A percentile compares a stretch with the other conserved stretches of the same genome.
phyloP scores from a whole-genome alignment of 352 stramenopile genomes.

The Pythium aristosporum region DNA sequence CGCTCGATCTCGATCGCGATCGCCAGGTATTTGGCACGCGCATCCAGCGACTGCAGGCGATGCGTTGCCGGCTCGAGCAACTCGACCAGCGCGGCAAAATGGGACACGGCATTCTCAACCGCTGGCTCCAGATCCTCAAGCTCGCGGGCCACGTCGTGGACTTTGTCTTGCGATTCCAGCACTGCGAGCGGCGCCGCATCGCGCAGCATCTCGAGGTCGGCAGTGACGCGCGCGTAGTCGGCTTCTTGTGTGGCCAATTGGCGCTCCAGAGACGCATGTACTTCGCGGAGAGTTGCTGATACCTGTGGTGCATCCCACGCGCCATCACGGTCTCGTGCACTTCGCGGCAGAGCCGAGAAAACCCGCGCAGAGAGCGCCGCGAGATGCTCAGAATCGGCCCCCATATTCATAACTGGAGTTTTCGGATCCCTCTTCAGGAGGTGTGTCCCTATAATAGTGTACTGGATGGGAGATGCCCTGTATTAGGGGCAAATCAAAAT shows the following conservation, averaged over 20 bases:
- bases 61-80: slow-evolving; percentile 35
- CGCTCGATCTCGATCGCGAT: slow-evolving; percentile 52
- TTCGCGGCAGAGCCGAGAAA: slow-evolving; percentile 9
- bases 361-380: slow-evolving; percentile 20
- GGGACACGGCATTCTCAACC: slow-evolving; percentile 33
- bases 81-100: slow-evolving; percentile 48
- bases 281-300: slow-evolving; percentile 18
- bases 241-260: slow-evolving; percentile 20
- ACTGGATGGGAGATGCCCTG: no score
- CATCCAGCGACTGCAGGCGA: slow-evolving; percentile 38
- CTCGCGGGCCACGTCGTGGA: not conserved
- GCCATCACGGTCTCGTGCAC: slow-evolving; percentile 3
- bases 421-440: no score
- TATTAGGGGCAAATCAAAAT: no score
- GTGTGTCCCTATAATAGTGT: no score
- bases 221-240: slow-evolving; percentile 10
- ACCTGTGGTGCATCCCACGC: slow-evolving; percentile 18
- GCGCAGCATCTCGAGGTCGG: slow-evolving; percentile 4
- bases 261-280: slow-evolving; percentile 14
- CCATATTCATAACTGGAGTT: slow-evolving; percentile 4
- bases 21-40: slow-evolving; percentile 44
- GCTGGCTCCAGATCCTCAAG: slow-evolving; percentile 18
- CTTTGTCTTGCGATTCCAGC: not conserved
- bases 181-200: not conserved
- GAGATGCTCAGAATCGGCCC: not conserved